A percentile compares a stretch with the other conserved stretches of the same genome.
Evolutionary conservation across 2,329 filamentous ascomycete genomes (phyloP).

Genomic region (Anthostomella pinea): DNA sequence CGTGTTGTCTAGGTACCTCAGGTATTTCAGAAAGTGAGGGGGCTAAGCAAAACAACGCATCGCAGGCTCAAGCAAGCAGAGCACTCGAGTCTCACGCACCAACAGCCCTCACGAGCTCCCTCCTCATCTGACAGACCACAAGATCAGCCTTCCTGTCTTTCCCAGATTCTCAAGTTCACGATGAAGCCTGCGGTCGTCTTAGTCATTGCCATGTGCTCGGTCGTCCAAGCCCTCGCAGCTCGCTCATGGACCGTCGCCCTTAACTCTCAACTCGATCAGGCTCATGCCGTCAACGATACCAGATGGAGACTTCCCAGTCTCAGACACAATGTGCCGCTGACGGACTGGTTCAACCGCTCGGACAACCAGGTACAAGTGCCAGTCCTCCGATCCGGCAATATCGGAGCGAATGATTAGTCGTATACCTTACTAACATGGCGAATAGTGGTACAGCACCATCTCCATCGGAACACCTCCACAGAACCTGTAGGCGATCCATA

Average conservation of each 20-base stretch:
- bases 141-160: too few relatives aligned
- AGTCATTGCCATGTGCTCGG: too few relatives aligned
- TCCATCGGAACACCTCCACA: constrained; percentile 20
- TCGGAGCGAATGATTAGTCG: neutral
- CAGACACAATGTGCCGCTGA: constrained; percentile 2
- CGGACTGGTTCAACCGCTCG: constrained; percentile 11
- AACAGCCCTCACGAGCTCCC: too few relatives aligned
- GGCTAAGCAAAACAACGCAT: too few relatives aligned
- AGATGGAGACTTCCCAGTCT: neutral
- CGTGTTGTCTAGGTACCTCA: too few relatives aligned
- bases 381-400: neutral
- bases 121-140: too few relatives aligned
- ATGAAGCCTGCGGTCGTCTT: too few relatives aligned
- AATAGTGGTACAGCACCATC: constrained; percentile 13
- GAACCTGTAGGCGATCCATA: constrained; percentile 26
- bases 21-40: too few relatives aligned
- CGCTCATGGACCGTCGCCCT: neutral
- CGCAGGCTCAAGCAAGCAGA: too few relatives aligned
- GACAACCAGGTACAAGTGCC: constrained; percentile 13
- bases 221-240: neutral
- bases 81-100: too few relatives aligned
- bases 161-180: too few relatives aligned
- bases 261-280: neutral
- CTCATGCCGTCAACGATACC: neutral
- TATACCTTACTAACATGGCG: too few relatives aligned